phyloP scores from a whole-genome alignment of 192 early-diverging fungal species.

The Coemansia sp. region DNA sequence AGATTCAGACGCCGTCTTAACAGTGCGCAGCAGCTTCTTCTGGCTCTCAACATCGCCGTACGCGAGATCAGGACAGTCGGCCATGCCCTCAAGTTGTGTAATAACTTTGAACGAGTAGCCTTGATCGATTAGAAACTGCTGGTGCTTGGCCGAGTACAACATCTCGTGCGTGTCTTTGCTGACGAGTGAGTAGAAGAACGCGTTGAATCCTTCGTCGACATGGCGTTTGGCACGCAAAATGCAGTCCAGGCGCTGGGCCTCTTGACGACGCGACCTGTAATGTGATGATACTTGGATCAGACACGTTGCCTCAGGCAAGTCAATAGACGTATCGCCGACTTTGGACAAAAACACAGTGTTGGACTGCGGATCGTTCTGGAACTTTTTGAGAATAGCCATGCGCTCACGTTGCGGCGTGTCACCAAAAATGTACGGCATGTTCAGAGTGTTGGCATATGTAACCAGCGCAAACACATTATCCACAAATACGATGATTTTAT shows the following conservation, averaged over 20 bases:
- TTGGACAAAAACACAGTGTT: slow-evolving; percentile 90
- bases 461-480: slow-evolving; percentile 96
- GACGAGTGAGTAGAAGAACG: slow-evolving; percentile 99
- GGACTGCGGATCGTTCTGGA: slow-evolving; percentile 86
- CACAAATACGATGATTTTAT: slow-evolving; percentile 99
- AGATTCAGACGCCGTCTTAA: slow-evolving; percentile 72
- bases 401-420: slow-evolving; percentile 87
- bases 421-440: slow-evolving; percentile 88
- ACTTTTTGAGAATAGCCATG: slow-evolving; percentile 89
- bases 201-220: slow-evolving; percentile 93
- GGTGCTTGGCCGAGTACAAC: slow-evolving; percentile 96
- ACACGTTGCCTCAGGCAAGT: slow-evolving; percentile 97
- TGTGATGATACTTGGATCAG: slow-evolving; percentile 99
- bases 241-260: slow-evolving; percentile 94
- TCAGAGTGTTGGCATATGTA: slow-evolving; percentile 83
- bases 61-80: slow-evolving; percentile 71
- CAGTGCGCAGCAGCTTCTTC: slow-evolving; percentile 80
- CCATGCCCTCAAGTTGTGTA: slow-evolving; percentile 92
- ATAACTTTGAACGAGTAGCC: slow-evolving; percentile 99
- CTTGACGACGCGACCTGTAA: slow-evolving; percentile 96
- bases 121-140: slow-evolving; percentile 99
- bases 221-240: slow-evolving; percentile 93
- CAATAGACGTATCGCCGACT: slow-evolving; percentile 99
- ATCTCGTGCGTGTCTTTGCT: slow-evolving; percentile 98
- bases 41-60: slow-evolving; percentile 74